Percentiles rank a stretch among this genome's conserved stretches.
These are phyloP conservation scores for Phytophthora sp. DNA, from an alignment of 352 stramenopile species.

Conservation along the genomic window DNA sequence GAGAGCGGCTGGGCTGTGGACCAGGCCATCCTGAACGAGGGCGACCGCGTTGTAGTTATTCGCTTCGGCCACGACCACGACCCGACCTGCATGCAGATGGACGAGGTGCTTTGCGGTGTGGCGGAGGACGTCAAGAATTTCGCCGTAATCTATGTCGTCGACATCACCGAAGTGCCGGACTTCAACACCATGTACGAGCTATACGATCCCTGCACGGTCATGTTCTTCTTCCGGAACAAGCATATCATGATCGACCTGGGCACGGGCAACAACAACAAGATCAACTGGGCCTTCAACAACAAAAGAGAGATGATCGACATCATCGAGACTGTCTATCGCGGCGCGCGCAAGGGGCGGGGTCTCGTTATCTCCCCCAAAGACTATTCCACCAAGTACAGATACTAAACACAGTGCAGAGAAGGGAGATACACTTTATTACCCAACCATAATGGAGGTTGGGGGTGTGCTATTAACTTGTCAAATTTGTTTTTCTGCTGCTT, in stretches of 20 bases:
- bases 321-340: slow-evolving; percentile 98
- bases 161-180: slow-evolving; percentile 96
- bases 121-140: slow-evolving; percentile 99
- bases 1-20: slow-evolving; percentile 98
- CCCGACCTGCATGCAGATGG: slow-evolving; percentile 99
- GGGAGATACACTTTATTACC: not conserved
- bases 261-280: slow-evolving; percentile 99
- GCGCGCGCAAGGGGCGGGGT: slow-evolving; percentile 96
- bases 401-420: slow-evolving; percentile 61
- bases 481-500: slow-evolving; percentile 24
- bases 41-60: slow-evolving; percentile 98
- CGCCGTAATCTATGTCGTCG: slow-evolving; percentile 97
- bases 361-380: slow-evolving; percentile 99
- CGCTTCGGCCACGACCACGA: slow-evolving; percentile 99
- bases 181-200: slow-evolving; percentile 99
- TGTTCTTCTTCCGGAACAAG: slow-evolving; percentile 99
- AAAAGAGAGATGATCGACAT: slow-evolving; percentile 99
- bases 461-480: not conserved
- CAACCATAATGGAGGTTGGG: slow-evolving; percentile 5
- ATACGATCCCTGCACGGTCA: slow-evolving; percentile 98
- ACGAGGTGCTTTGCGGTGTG: slow-evolving; percentile 95
- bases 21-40: slow-evolving; percentile 98
- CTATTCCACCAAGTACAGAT: slow-evolving; percentile 99
- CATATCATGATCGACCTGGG: slow-evolving; percentile 99
- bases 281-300: slow-evolving; percentile 98